Base-by-base conservation (phyloP, 192 early-diverging fungal genomes). In the Backusella liffmaniae region DNA sequence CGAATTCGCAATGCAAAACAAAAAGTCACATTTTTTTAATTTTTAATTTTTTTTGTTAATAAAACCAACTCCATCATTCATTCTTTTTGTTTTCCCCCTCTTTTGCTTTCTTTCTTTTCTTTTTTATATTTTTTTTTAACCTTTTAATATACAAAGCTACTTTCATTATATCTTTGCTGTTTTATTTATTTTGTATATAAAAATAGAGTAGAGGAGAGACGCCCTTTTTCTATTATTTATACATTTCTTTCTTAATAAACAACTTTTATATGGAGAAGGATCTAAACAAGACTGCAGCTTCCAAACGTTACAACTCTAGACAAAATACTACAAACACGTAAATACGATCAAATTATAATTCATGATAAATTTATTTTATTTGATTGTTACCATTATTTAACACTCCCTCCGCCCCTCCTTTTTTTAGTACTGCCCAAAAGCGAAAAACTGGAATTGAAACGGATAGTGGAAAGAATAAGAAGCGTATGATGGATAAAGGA, bases 221-320 rank as follows among this genome's bases (percentile, higher is more conserved):
- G 2, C 26, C 56, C 56, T 23, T 62, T 62, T 62, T 62, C 56
- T 62, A 29, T 62, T 62, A 59, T 21, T 62, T 21, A 39, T 62
- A 62, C 29, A 29, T 62, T 9, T 62, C 18, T 49, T n/a, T 21
- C n/a, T 16, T n/a, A 49, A 26, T 9, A 62, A 62, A 13, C 56
- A 29, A 62, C 23, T 62, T 62, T 62, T 62, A 62, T 62, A 62
- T 62, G 56, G 56, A 62, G 56, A 62, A 29, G 26, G 10, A 62
- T 13, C 23, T 62, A 29, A 62, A 62, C 56, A 62, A 62, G 56
- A 62, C 56, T 62, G 56, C 56, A 23, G 26, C 56, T 62, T 62
- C 56, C 56, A 62, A 62, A 62, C 56, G 56, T 62, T 62, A 62
- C 56, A 62, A 62, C 56, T 62, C 56, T 62, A 62, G 56, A 62